phyloP scores from a whole-genome alignment of 1,139 yeast species.

The Pichiaceae sp. region DNA sequence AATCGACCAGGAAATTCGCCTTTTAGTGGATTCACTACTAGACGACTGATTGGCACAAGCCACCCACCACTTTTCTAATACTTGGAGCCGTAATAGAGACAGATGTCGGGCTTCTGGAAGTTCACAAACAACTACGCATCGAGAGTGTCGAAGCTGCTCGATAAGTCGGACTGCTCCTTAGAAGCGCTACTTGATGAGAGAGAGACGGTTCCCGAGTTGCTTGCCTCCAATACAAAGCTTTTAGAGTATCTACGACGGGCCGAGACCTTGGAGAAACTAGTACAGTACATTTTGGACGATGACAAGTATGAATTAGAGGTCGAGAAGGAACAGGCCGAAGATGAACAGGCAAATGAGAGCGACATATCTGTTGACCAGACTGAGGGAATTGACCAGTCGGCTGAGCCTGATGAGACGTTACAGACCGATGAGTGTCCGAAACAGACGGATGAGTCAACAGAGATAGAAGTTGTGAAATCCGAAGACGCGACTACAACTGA shows the following conservation, averaged over 20 bases:
- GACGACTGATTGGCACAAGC: too few relatives aligned
- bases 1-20: too few relatives aligned
- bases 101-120: constrained; percentile 86
- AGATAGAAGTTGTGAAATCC: too few relatives aligned
- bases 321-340: constrained; percentile 35
- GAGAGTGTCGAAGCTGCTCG: constrained; percentile 64
- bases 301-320: constrained; percentile 11
- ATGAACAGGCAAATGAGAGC: constrained; percentile 40
- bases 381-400: constrained; percentile 13
- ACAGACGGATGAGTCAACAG: background rate
- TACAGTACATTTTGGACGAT: constrained; percentile 52
- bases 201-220: constrained; percentile 75
- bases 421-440: background rate
- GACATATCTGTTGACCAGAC: constrained; percentile 4
- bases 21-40: too few relatives aligned
- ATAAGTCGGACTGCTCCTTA: constrained; percentile 45
- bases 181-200: constrained; percentile 75
- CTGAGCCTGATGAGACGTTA: constrained; percentile 1
- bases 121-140: constrained; percentile 80
- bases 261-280: constrained; percentile 54
- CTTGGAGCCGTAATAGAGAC: background rate
- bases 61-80: background rate
- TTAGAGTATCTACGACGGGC: constrained; percentile 77
- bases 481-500: background rate
- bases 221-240: constrained; percentile 74